A percentile compares a stretch with the other conserved stretches of the same genome.
Evolutionary conservation across 192 early-diverging fungal genomes (phyloP).

Genomic region (Coemansia sp.): DNA sequence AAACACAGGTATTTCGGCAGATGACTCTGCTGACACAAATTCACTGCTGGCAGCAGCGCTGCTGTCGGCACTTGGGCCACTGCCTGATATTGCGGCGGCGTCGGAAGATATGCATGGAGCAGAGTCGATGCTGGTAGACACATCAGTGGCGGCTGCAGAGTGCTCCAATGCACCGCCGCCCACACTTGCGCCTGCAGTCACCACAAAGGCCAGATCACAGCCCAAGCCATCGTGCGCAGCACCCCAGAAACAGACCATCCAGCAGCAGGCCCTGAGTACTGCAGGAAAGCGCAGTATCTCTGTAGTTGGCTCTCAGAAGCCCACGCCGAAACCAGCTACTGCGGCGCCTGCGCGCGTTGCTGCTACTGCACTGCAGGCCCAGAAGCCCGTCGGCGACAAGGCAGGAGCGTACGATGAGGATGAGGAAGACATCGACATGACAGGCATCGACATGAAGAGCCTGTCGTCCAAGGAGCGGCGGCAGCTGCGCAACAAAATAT

Average conservation of each 20-base stretch:
- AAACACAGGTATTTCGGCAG: background rate
- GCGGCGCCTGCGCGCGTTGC: conserved; percentile 2
- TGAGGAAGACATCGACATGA: conserved; percentile 35
- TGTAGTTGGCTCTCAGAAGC: background rate
- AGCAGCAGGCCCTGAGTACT: conserved; percentile 25
- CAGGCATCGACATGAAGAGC: conserved; percentile 60
- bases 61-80: conserved; percentile 22
- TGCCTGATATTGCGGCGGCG: conserved; percentile 8
- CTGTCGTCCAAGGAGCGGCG: conserved; percentile 75
- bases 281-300: conserved; percentile 12
- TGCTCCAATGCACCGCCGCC: background rate
- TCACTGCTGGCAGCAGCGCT: conserved; percentile 23
- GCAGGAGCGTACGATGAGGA: conserved; percentile 6
- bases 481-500: conserved; percentile 84
- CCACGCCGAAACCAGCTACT: conserved; percentile 14
- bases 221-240: background rate
- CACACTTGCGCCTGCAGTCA: background rate
- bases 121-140: conserved; percentile 31
- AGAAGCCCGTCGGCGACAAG: background rate
- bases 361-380: background rate
- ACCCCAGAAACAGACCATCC: conserved; percentile 21
- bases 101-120: conserved; percentile 8
- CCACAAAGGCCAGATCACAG: background rate
- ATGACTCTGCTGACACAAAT: conserved; percentile 10
- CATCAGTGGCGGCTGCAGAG: conserved; percentile 2